Base-by-base conservation (phyloP, 768 basidiomycete genomes). In the Leccinellum albellum region DNA sequence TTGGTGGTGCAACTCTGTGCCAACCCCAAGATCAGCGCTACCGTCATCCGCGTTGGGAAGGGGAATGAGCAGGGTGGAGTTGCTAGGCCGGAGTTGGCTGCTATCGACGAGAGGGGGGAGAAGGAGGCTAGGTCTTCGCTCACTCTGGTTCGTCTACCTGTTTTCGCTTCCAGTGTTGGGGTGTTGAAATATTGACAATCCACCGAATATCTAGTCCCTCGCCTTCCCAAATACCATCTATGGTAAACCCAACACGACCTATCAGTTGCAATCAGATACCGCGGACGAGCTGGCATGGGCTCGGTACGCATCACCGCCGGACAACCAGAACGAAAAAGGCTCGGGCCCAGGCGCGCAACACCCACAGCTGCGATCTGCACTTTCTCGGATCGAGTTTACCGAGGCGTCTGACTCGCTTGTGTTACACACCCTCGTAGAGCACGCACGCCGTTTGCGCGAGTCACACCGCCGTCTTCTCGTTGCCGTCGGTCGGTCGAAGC, bases 241-340 rank as follows among this genome's bases (percentile, higher is more conserved):
- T 58, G 87, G 82, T 0, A 74, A 80, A 26, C 73, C 76, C 6
- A 84, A 75, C 55, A 88, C 90, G 6, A 78, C 87, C 64, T 85
- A 79, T 12, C 80, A 81, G 6, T 72, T 97, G 13, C 82, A 81
- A 3, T 95, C 91, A 0, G 84, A 89, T 21, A 89, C 89, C 1
- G 92, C 92, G 1, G 95, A 98, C 69, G 84, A 86, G 64, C 61
- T 94, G 26, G 64, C 83, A 21, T 95, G 94, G 92, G 76, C 79
- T 1, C 81, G 80, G 42, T 89, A 84, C 63, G 77, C 86, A 6
- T 61, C 59, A 13, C 57, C 63, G 8, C 23, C 9, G n/a, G 33
- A 48, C 23, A 9, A n/a, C 29, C 46, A 17, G 62, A 64, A 44
- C 21, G 42, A 20, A 10, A 51, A 58, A 20, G 62, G 62, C 7